Conservation (phyloP, 169 alveolate species). For the Besnoitia besnoiti region DNA sequence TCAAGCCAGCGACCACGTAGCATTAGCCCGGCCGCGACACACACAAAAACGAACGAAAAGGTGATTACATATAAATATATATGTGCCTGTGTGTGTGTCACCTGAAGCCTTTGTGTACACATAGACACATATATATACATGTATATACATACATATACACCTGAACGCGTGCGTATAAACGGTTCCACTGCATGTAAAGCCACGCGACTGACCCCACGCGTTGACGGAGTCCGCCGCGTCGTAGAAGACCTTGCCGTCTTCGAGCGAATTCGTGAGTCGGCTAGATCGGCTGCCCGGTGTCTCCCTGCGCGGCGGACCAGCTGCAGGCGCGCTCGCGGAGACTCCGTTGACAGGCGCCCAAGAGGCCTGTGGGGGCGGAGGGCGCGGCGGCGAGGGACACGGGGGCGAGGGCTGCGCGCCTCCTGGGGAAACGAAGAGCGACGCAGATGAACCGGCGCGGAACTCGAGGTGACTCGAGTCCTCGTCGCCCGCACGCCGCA, state of each 20-base stretch:
- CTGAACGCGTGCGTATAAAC: not conserved
- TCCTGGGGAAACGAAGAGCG: too few relatives aligned
- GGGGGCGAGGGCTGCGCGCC: too few relatives aligned
- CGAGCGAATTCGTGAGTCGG: too few relatives aligned
- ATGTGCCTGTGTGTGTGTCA: not conserved
- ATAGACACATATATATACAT: not conserved
- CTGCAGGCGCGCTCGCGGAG: not conserved
- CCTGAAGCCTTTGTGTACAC: not conserved
- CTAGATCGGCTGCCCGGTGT: too few relatives aligned
- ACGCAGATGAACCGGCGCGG: not conserved
- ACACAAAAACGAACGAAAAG: too few relatives aligned
- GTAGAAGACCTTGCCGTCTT: constrained; percentile 2
- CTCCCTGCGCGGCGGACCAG: not conserved
- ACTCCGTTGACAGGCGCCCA: not conserved
- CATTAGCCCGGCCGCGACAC: too few relatives aligned
- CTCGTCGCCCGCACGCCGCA: not conserved
- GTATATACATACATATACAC: not conserved
- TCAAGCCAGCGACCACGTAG: too few relatives aligned
- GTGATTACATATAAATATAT: too few relatives aligned
- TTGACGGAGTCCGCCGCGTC: not conserved
- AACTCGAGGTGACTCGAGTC: not conserved
- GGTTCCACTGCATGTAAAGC: too few relatives aligned
- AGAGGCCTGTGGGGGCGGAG: not conserved
- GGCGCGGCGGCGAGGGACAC: not conserved
- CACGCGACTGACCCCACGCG: not conserved